phyloP scores from a whole-genome alignment of 2,329 filamentous ascomycete genomes.

The Fusarium vanettenii region DNA sequence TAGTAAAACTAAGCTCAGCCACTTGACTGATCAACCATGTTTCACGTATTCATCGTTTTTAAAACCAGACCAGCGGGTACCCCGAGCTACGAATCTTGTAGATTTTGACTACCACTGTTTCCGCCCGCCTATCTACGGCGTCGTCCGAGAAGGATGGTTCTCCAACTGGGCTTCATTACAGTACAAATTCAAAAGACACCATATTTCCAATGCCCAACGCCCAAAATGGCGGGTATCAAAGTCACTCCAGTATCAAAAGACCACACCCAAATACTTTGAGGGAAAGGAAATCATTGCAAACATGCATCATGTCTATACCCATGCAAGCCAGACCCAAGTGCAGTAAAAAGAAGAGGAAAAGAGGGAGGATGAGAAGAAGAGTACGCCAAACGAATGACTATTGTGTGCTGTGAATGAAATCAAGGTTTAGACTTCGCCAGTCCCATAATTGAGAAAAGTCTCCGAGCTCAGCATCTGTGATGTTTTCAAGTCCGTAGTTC shows the following conservation, averaged over 20 bases:
- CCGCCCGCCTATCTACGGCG: neutral
- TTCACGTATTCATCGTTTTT: neutral
- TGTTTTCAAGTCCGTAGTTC: slow-evolving; percentile 26
- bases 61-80: neutral
- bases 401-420: slow-evolving; percentile 36
- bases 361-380: neutral
- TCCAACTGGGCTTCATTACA: neutral
- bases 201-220: neutral
- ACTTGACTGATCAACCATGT: neutral
- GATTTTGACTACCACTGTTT: neutral
- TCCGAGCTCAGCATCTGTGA: slow-evolving; percentile 36
- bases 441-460: slow-evolving; percentile 40
- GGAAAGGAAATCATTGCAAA: neutral
- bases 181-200: neutral
- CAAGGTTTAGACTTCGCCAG: slow-evolving; percentile 38
- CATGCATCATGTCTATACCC: slow-evolving; percentile 23
- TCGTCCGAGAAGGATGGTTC: neutral
- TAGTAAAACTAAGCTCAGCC: neutral
- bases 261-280: neutral
- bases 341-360: neutral
- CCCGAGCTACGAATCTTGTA: neutral
- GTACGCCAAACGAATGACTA: neutral
- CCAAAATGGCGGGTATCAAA: neutral
- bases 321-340: slow-evolving; percentile 3
- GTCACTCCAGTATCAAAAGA: neutral